phyloP scores from a whole-genome alignment of 768 basidiomycete species.

The Mycena albidolilacea region DNA sequence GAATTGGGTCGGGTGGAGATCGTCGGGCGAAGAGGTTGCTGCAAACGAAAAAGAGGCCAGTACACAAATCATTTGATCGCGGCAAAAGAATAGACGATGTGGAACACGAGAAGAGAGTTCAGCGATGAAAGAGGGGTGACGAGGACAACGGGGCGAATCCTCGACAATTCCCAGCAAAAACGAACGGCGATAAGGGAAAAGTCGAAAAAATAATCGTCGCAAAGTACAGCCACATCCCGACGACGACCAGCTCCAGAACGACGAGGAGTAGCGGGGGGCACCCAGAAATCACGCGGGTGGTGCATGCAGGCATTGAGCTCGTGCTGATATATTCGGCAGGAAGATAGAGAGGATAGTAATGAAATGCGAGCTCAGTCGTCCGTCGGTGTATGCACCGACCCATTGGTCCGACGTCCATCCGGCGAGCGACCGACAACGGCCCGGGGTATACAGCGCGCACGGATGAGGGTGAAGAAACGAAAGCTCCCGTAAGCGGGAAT shows the following conservation, averaged over 20 bases:
- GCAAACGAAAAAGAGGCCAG: slow-evolving; percentile 15
- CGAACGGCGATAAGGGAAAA: slow-evolving; percentile 5
- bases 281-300: too few relatives aligned
- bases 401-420: too few relatives aligned
- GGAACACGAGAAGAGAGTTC: slow-evolving; percentile 14
- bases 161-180: slow-evolving; percentile 10
- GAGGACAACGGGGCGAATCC: slow-evolving; percentile 5
- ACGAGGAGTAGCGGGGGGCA: too few relatives aligned
- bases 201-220: slow-evolving; percentile 19
- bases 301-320: too few relatives aligned
- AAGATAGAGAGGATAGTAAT: too few relatives aligned
- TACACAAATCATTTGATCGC: slow-evolving; percentile 17
- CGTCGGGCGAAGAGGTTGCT: slow-evolving; percentile 25
- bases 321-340: too few relatives aligned
- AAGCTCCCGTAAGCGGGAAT: too few relatives aligned
- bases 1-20: slow-evolving; percentile 8
- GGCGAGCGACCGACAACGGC: too few relatives aligned
- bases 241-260: background rate
- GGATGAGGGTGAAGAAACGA: too few relatives aligned
- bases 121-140: slow-evolving; percentile 10
- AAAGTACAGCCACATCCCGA: slow-evolving; percentile 1
- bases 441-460: too few relatives aligned
- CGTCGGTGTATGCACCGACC: too few relatives aligned
- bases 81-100: slow-evolving; percentile 19
- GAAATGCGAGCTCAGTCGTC: too few relatives aligned